These are phyloP conservation scores for Calonectria multiphialidica DNA, from an alignment of 2,329 filamentous ascomycete species.

Conservation along the genomic window DNA sequence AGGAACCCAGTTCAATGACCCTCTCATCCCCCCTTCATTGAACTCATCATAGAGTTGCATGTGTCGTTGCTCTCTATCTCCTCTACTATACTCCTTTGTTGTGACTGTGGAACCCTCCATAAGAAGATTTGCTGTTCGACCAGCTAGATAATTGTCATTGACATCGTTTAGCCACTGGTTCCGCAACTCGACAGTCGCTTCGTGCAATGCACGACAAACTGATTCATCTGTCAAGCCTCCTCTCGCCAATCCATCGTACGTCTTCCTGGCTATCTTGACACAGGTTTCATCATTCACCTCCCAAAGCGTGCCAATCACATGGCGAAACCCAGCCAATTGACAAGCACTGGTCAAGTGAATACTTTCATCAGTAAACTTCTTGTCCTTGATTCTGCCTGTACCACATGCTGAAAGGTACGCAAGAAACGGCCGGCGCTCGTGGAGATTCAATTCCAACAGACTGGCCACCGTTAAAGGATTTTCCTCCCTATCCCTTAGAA, in stretches of 20 bases:
- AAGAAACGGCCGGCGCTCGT: not conserved
- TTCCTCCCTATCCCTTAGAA: not conserved
- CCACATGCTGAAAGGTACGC: not conserved
- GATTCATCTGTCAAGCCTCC: not conserved
- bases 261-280: not conserved
- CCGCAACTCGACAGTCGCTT: no score
- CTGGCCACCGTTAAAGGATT: not conserved
- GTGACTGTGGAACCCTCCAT: no score
- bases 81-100: no score
- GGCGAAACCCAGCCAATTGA: not conserved
- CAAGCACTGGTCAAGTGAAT: not conserved
- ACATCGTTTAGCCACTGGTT: no score
- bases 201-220: not conserved
- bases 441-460: not conserved
- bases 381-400: not conserved
- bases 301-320: not conserved
- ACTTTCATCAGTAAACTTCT: not conserved
- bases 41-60: no score
- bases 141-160: no score
- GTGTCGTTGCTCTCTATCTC: no score
- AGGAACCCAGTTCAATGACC: not conserved
- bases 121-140: no score
- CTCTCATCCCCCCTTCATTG: no score
- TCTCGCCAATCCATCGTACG: not conserved
- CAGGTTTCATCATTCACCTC: not conserved